phyloP scores from a whole-genome alignment of 2,329 filamentous ascomycete species.

The Ophiosphaerella narmari region DNA sequence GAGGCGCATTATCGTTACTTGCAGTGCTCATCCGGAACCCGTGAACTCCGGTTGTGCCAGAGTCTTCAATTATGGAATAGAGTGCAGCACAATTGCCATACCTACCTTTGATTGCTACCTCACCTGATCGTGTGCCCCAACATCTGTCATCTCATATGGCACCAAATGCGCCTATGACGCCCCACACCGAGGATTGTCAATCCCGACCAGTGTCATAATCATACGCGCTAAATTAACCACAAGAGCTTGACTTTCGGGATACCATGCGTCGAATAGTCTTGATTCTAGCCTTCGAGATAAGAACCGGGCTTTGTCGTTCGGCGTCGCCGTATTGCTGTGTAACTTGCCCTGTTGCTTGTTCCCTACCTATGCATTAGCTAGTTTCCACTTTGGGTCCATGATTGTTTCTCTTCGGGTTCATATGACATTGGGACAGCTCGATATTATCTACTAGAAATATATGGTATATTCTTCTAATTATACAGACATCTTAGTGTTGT shows the following conservation, averaged over 20 bases:
- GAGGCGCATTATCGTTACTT: not conserved
- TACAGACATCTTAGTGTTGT: too few relatives aligned
- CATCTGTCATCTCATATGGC: slow-evolving; percentile 1
- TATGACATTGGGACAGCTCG: too few relatives aligned
- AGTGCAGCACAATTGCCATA: not conserved
- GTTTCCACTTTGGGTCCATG: not conserved
- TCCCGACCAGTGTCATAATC: too few relatives aligned
- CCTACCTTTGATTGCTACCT: not conserved
- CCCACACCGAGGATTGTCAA: not conserved
- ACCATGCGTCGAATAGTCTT: too few relatives aligned
- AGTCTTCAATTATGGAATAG: not conserved
- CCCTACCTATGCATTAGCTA: not conserved
- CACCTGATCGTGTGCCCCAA: not conserved
- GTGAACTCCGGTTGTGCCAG: not conserved
- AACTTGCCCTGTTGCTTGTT: not conserved
- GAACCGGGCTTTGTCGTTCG: slow-evolving; percentile 17
- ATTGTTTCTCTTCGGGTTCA: not conserved
- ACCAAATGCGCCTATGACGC: not conserved
- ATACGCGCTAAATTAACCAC: too few relatives aligned
- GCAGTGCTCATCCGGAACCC: not conserved
- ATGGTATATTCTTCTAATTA: too few relatives aligned
- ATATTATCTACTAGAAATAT: too few relatives aligned
- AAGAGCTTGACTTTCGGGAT: too few relatives aligned
- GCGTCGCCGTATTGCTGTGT: slow-evolving; percentile 6
- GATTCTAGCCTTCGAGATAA: not conserved